These are phyloP conservation scores for Aphanoascus verrucosus DNA, from an alignment of 2,329 filamentous ascomycete genomes.

Conservation along the genomic window DNA sequence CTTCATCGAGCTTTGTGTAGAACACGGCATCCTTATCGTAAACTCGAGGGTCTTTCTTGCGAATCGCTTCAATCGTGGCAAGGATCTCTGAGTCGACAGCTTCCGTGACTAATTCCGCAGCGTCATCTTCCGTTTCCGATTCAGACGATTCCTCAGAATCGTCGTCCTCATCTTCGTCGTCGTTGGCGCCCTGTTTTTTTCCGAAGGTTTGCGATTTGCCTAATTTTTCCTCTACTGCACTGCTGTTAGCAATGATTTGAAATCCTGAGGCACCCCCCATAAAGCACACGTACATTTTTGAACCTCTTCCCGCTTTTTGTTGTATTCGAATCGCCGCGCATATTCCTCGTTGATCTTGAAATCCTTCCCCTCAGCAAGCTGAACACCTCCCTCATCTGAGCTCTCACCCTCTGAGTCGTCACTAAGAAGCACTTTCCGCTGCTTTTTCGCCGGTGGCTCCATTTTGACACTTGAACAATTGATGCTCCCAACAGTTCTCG, in stretches of 20 bases:
- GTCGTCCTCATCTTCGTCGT: conserved; percentile 37
- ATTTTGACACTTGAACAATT: conserved; percentile 18
- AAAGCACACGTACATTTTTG: conserved; percentile 38
- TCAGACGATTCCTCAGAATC: conserved; percentile 53
- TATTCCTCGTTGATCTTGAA: conserved; percentile 87
- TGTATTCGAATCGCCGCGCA: conserved; percentile 82
- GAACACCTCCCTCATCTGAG: conserved; percentile 32
- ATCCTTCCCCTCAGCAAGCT: conserved; percentile 22
- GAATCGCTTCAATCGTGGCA: conserved; percentile 76
- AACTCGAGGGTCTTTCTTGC: conserved; percentile 78
- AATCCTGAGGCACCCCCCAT: background rate
- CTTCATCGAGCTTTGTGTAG: conserved; percentile 56
- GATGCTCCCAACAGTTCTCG: background rate
- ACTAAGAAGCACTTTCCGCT: conserved; percentile 33
- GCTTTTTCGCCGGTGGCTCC: conserved; percentile 35
- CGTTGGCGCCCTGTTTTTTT: conserved; percentile 23
- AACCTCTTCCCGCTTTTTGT: conserved; percentile 88
- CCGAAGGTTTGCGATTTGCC: conserved; percentile 35
- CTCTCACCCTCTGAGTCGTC: conserved; percentile 31
- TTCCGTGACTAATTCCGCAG: conserved; percentile 74
- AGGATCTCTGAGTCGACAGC: conserved; percentile 78
- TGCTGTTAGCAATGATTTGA: background rate
- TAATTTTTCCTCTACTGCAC: conserved; percentile 78
- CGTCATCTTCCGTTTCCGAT: conserved; percentile 76
- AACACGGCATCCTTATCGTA: conserved; percentile 75